phyloP scores from a whole-genome alignment of 2,329 filamentous ascomycete genomes.

The Gaeumannomyces tritici region DNA sequence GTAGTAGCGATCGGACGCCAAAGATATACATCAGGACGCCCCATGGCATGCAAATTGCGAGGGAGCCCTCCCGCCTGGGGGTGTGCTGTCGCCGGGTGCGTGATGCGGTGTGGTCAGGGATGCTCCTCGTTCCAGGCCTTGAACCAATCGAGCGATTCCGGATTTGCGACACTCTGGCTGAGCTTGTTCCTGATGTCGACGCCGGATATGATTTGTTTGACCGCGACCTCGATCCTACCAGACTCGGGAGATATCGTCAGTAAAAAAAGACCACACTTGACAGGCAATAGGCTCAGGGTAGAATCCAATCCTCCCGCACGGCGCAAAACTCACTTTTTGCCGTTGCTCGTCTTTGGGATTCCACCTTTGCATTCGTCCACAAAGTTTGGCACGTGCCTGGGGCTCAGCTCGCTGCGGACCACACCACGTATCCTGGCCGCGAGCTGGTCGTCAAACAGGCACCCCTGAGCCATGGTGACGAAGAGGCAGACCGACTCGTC shows the following conservation, averaged over 20 bases:
- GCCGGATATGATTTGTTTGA: slow-evolving; percentile 92
- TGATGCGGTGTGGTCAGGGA: slow-evolving; percentile 6
- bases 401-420: slow-evolving; percentile 71
- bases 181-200: slow-evolving; percentile 65
- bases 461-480: slow-evolving; percentile 58
- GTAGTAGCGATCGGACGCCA: not conserved
- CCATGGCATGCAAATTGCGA: not conserved
- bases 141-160: slow-evolving; percentile 83
- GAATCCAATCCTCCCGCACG: too few species aligned
- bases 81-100: not conserved
- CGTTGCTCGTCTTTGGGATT: slow-evolving; percentile 86
- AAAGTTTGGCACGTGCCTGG: slow-evolving; percentile 78
- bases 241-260: slow-evolving; percentile 2
- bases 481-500: slow-evolving; percentile 89
- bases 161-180: slow-evolving; percentile 88
- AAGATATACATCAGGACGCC: not conserved
- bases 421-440: slow-evolving; percentile 53
- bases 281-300: too few species aligned
- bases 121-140: slow-evolving; percentile 59
- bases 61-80: not conserved
- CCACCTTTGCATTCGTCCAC: slow-evolving; percentile 70
- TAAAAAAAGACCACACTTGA: not conserved
- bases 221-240: slow-evolving; percentile 75
- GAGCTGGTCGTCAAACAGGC: slow-evolving; percentile 49
- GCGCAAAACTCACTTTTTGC: slow-evolving; percentile 78